These are phyloP conservation scores for Yarrowia galli DNA, from an alignment of 1,139 yeast genomes.

Conservation along the genomic window DNA sequence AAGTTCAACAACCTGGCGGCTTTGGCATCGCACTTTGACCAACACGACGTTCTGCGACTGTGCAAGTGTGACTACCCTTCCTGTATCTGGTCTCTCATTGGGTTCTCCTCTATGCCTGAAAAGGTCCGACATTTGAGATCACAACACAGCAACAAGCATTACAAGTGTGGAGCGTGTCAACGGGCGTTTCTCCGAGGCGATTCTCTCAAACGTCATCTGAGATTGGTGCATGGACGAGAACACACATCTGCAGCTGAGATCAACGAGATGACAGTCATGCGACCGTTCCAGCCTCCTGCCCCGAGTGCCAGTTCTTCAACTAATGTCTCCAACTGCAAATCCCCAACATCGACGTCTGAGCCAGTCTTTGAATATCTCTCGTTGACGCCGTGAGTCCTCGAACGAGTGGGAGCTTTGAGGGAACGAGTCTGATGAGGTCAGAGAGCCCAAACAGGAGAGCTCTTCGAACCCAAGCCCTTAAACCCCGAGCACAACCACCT, in stretches of 20 bases:
- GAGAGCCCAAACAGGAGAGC: too few relatives aligned
- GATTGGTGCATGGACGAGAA: slow-evolving; percentile 10
- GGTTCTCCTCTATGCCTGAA: slow-evolving; percentile 17
- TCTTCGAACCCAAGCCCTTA: too few relatives aligned
- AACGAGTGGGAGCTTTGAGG: too few relatives aligned
- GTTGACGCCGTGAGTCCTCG: too few relatives aligned
- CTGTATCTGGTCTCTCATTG: slow-evolving; percentile 22
- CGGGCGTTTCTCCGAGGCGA: slow-evolving; percentile 18
- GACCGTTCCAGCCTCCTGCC: background rate
- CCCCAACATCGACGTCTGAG: background rate
- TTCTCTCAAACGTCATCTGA: slow-evolving; percentile 22
- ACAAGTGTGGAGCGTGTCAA: slow-evolving; percentile 4
- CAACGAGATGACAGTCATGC: slow-evolving; percentile 1
- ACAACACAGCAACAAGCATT: slow-evolving; percentile 23
- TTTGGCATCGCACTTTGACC: slow-evolving; percentile 24
- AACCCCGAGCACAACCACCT: too few relatives aligned
- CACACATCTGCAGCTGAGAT: slow-evolving; percentile 3
- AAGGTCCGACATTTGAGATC: slow-evolving; percentile 7
- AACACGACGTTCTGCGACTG: background rate
- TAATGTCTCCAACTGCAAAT: background rate
- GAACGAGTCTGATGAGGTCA: too few relatives aligned
- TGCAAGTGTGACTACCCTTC: slow-evolving; percentile 13
- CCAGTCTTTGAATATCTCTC: background rate
- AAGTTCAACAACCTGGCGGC: slow-evolving; percentile 11
- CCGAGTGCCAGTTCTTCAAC: background rate